Percentiles rank a stretch among this genome's conserved stretches.
Evolutionary conservation across 2,329 filamentous ascomycete genomes (phyloP).

Genomic region (Cladosporium sphaerospermum): DNA sequence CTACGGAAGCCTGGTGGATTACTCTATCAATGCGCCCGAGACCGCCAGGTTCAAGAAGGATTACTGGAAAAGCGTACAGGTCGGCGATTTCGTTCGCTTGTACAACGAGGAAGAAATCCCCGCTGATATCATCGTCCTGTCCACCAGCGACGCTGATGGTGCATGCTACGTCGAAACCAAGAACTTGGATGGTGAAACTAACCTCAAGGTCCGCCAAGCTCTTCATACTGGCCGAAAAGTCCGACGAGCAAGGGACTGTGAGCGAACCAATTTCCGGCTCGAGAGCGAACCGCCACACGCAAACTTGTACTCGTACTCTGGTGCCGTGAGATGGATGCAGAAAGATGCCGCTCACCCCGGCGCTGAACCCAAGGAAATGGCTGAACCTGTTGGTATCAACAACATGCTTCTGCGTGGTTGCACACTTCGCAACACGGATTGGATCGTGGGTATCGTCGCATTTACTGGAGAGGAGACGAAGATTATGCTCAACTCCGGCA

Average conservation of each 20-base stretch:
- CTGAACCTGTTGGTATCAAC: slow-evolving; percentile 89
- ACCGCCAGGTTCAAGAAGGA: slow-evolving; percentile 85
- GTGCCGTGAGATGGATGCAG: slow-evolving; percentile 81
- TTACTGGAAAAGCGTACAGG: slow-evolving; percentile 89
- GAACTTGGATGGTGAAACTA: slow-evolving; percentile 95
- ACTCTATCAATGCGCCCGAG: slow-evolving; percentile 56
- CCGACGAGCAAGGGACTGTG: slow-evolving; percentile 86
- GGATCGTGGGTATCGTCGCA: slow-evolving; percentile 84
- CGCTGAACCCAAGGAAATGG: slow-evolving; percentile 66
- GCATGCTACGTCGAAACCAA: slow-evolving; percentile 98
- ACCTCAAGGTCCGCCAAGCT: slow-evolving; percentile 88
- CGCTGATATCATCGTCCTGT: slow-evolving; percentile 84
- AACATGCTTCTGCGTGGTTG: slow-evolving; percentile 91
- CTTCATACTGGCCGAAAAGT: slow-evolving; percentile 77
- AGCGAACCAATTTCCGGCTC: slow-evolving; percentile 77
- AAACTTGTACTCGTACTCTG: slow-evolving; percentile 93
- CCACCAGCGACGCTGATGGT: slow-evolving; percentile 88
- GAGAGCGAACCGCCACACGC: slow-evolving; percentile 88
- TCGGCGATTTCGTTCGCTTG: slow-evolving; percentile 92
- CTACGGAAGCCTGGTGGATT: slow-evolving; percentile 69
- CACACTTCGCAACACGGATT: slow-evolving; percentile 91
- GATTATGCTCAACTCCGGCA: slow-evolving; percentile 97
- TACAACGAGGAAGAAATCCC: slow-evolving; percentile 96
- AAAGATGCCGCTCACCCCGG: slow-evolving; percentile 57
- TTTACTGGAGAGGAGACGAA: slow-evolving; percentile 97